Base-by-base conservation (phyloP, 257 asterid genomes). In the Agastache rugosa region DNA sequence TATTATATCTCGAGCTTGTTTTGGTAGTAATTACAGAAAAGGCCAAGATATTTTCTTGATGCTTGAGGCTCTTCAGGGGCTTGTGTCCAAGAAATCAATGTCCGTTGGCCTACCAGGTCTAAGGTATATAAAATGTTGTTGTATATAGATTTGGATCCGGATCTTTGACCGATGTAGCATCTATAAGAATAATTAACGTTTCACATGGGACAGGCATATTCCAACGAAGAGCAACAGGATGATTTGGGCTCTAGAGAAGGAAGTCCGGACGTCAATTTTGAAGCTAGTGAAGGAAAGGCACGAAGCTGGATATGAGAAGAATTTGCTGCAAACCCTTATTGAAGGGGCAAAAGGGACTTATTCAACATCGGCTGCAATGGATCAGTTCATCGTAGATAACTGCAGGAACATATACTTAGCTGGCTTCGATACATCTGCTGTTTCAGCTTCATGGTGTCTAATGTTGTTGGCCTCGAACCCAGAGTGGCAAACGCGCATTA, bases 381-480 rank as follows among this genome's bases (percentile, higher is more conserved):
- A 83, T n/a, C 68, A 64, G 39, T 86, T 86, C 78, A 79, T 86
- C 3, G 87, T 86, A 2, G 90, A 83, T 27, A 86, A 83, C 54
- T 86, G 90, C 83, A 79, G 54, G 66, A 86, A 82, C 82, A 80
- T 86, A 9, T 83, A 81, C 61, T 73, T 83, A 8, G 91, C 87
- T 2, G 91, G 85, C 7, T 81, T 67, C 19, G 87, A 78, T 75
- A 78, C 88, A 2, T 75, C 87, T 9, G 87, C 88, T 2, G 76
- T 80, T 11, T 64, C 87, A 0, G 88, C 87, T 20, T 74, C 84
- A 0, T 86, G 91, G 91, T 80, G 83, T 54, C 78, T 86, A 35
- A 82, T 86, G 87, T 65, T 82, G 23, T 27, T 86, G 72, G 91
- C 91, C 27, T 78, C 83, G 5, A 75, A 82, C 63, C 87, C 87